Evolutionary conservation across 371 early-diverging fungal species (phyloP).

Genomic region (Lichtheimia hyalospora): DNA sequence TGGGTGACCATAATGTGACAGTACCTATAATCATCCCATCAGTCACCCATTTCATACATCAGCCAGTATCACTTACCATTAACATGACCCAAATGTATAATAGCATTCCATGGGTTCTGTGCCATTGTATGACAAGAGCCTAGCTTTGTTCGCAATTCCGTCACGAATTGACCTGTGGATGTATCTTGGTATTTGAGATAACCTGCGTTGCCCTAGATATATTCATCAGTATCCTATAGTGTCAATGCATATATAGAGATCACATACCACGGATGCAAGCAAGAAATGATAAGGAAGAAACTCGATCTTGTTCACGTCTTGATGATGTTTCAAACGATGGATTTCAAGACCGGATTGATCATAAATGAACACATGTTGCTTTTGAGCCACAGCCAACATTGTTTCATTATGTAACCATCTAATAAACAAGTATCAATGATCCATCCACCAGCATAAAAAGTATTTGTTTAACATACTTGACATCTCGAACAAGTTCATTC

Average conservation of each 20-base stretch:
- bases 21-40: slow-evolving; percentile 31
- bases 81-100: slow-evolving; percentile 90
- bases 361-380: slow-evolving; percentile 95
- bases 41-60: neutral
- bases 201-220: slow-evolving; percentile 72
- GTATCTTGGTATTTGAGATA: slow-evolving; percentile 95
- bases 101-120: slow-evolving; percentile 94
- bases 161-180: slow-evolving; percentile 90
- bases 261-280: slow-evolving; percentile 76
- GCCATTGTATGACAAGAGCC: slow-evolving; percentile 82
- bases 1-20: slow-evolving; percentile 96
- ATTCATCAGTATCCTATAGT: neutral
- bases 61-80: slow-evolving; percentile 62
- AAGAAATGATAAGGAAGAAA: slow-evolving; percentile 98
- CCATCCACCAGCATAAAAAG: neutral
- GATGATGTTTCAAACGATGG: slow-evolving; percentile 88
- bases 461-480: slow-evolving; percentile 60
- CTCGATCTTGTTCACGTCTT: slow-evolving; percentile 80
- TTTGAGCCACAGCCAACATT: slow-evolving; percentile 97
- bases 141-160: slow-evolving; percentile 78
- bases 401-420: slow-evolving; percentile 96
- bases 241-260: neutral
- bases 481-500: slow-evolving; percentile 89
- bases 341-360: slow-evolving; percentile 93
- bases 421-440: slow-evolving; percentile 2